These are phyloP conservation scores for Fraxinus nigra DNA, from an alignment of 305 asterid species.

Conservation along the genomic window DNA sequence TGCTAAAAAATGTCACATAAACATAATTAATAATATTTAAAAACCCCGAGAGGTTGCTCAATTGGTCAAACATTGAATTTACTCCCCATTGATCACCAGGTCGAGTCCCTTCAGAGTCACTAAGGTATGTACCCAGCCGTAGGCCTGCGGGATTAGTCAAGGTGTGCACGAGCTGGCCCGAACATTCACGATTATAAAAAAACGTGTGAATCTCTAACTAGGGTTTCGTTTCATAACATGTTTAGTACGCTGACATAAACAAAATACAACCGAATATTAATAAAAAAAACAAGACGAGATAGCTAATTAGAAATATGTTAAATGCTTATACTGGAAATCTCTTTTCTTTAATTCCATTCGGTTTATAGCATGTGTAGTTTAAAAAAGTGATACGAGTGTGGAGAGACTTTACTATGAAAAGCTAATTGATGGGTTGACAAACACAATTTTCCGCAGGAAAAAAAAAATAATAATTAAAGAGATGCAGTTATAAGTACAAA, in stretches of 20 bases:
- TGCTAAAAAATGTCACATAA: background rate
- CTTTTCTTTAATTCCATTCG: background rate
- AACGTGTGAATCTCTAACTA: background rate
- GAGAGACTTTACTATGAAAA: background rate
- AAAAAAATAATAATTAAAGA: background rate
- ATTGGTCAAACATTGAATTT: too few relatives aligned
- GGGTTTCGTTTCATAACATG: background rate
- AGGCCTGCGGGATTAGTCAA: too few relatives aligned
- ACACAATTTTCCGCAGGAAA: conserved; percentile 12
- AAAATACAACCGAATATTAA: background rate
- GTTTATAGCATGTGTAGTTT: background rate
- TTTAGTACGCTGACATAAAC: background rate
- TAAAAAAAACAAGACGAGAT: background rate
- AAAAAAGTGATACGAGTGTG: background rate
- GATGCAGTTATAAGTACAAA: background rate
- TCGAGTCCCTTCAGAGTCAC: too few relatives aligned
- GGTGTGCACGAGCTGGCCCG: too few relatives aligned
- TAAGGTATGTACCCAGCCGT: too few relatives aligned
- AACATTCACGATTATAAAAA: too few relatives aligned
- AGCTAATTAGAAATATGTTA: background rate
- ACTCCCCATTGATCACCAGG: too few relatives aligned
- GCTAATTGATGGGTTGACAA: conserved; percentile 16
- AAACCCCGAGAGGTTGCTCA: too few relatives aligned
- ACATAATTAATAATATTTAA: background rate
- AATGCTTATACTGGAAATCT: background rate